A percentile compares a stretch with the other conserved stretches of the same genome.
Conservation (phyloP, 768 basidiomycete genomes). For the Mycena alexandri region DNA sequence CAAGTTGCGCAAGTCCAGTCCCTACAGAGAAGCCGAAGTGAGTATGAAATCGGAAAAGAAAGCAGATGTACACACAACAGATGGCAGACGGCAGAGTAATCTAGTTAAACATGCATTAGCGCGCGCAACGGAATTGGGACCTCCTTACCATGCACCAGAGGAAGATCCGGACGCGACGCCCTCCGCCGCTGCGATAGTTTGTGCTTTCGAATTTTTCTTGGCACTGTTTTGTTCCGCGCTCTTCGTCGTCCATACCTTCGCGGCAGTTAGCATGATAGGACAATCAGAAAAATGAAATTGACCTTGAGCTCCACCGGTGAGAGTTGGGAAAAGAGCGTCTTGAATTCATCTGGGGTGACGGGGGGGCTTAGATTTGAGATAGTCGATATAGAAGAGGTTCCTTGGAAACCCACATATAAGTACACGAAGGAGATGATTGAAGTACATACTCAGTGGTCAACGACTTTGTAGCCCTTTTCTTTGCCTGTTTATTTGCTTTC, state of each 20-base stretch:
- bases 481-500: background rate
- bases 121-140: no score
- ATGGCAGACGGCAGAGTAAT: no score
- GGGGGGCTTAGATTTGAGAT: background rate
- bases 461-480: background rate
- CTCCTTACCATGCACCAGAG: background rate
- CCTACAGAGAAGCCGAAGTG: no score
- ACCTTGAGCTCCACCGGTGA: background rate
- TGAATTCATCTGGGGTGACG: background rate
- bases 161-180: background rate
- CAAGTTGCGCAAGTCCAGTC: no score
- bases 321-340: background rate
- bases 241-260: background rate
- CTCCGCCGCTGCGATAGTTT: background rate
- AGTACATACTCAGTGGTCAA: background rate
- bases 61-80: no score
- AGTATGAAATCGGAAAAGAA: no score
- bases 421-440: no score
- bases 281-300: background rate
- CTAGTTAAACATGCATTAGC: no score
- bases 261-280: background rate
- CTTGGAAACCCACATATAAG: background rate
- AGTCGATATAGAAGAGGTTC: background rate
- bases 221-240: background rate
- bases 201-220: background rate